Base-by-base conservation (phyloP, 805 yeast species). In the Spathaspora girioi region DNA sequence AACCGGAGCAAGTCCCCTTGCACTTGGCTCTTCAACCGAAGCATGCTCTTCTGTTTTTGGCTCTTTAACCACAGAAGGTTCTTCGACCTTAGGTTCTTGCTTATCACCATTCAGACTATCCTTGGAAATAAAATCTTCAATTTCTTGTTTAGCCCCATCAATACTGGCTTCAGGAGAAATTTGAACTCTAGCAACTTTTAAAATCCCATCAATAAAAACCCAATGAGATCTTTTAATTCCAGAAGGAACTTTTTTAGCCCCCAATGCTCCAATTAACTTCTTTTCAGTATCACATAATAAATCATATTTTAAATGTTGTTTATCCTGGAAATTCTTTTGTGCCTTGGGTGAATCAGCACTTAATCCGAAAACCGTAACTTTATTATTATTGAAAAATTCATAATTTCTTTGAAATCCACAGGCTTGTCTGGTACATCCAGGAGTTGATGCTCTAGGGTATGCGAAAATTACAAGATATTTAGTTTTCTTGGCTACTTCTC, bases 391-490 rank as follows among this genome's bases (percentile, higher is more conserved):
- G 60, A 87, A 78, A 42, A 77, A 72, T 2, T 77, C 73, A 65
- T 71, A 84, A 59, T 81, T 81, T 56, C 81, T 84, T 59, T 94
- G 83, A 66, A 87, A 94, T 0, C 97, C 97, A 65, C 87, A 80
- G 2, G 92, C 97, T 70, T 93, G 99, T 59, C 90, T 81, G 1
- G 99, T 93, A 69, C 99, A 94, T 2, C 99, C 99, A 1, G 97
- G 97, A 0, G 98, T 93, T 23, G 87, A 83, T 0, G 98, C 98
- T 63, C 79, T 86, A 49, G 98, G 98, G 64, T 92, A 93, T 17
- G 96, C 87, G 53, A 75, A 75, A 41, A 75, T 69, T 23, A 75
- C 73, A 54, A 74, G 49, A 49, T 64, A 71, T 57, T 69, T 71
- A 29, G 67, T 55, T 23, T 63, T 59, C 29, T 57, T 56, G 45